Conservation (phyloP, 2,329 filamentous ascomycete species). For the Penicillium paneum region DNA sequence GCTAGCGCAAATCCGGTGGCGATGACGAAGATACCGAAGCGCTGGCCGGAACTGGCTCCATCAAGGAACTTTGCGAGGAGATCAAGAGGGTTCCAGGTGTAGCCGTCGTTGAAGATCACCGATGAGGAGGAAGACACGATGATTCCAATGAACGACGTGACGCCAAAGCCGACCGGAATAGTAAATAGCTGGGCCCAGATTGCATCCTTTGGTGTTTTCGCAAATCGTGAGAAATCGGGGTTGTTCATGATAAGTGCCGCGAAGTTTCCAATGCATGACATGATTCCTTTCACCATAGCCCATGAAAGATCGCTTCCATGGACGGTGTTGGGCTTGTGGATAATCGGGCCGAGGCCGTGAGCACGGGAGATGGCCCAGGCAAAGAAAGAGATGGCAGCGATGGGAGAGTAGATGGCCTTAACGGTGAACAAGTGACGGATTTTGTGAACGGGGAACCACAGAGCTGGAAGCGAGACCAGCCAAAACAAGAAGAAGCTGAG, state of each 20-base stretch:
- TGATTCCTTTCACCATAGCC: slow-evolving; percentile 80
- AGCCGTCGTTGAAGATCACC: slow-evolving; percentile 59
- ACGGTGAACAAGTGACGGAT: slow-evolving; percentile 87
- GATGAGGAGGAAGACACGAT: slow-evolving; percentile 67
- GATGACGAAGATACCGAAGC: slow-evolving; percentile 74
- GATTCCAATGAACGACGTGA: slow-evolving; percentile 83
- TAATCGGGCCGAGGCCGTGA: slow-evolving; percentile 77
- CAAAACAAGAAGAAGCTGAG: slow-evolving; percentile 86
- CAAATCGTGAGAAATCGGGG: slow-evolving; percentile 83
- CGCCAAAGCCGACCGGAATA: slow-evolving; percentile 67
- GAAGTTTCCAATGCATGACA: slow-evolving; percentile 88
- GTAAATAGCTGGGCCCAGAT: slow-evolving; percentile 76
- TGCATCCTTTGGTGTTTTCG: slow-evolving; percentile 69
- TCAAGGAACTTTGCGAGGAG: slow-evolving; percentile 66
- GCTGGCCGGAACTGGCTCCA: slow-evolving; percentile 64
- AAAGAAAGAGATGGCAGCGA: slow-evolving; percentile 80
- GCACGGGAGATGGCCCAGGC: slow-evolving; percentile 82
- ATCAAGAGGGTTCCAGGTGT: slow-evolving; percentile 71
- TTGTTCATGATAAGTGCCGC: slow-evolving; percentile 78
- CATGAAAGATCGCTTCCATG: slow-evolving; percentile 71
- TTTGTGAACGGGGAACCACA: slow-evolving; percentile 87
- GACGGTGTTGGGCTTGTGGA: slow-evolving; percentile 62
- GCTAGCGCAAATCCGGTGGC: slow-evolving; percentile 69
- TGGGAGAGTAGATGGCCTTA: slow-evolving; percentile 80
- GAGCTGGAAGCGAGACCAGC: slow-evolving; percentile 72